These are phyloP conservation scores for Monosporascus sp. DNA, from an alignment of 2,329 filamentous ascomycete genomes.

Conservation along the genomic window DNA sequence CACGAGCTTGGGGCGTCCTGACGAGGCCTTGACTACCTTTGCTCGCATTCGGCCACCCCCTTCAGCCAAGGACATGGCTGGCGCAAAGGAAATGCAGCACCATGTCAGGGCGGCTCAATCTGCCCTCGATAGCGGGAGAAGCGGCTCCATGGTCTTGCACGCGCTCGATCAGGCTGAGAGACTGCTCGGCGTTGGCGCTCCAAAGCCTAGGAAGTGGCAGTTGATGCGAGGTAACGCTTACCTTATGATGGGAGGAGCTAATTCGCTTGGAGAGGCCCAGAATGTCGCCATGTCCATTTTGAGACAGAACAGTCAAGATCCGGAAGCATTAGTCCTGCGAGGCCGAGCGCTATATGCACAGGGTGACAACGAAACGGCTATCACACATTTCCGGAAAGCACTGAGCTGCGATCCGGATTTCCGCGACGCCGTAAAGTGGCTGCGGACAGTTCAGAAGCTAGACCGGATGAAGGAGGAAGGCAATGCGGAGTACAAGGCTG, in stretches of 20 bases:
- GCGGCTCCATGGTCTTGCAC: constrained; percentile 86
- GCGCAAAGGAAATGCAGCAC: constrained; percentile 78
- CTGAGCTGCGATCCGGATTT: constrained; percentile 88
- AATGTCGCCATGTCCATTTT: constrained; percentile 86
- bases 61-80: constrained; percentile 76
- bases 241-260: constrained; percentile 84
- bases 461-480: constrained; percentile 92
- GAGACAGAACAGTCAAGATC: constrained; percentile 81
- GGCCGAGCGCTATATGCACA: constrained; percentile 84
- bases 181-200: constrained; percentile 67
- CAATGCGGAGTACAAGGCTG: constrained; percentile 83
- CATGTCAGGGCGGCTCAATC: constrained; percentile 78
- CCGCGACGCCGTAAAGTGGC: constrained; percentile 79
- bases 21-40: constrained; percentile 81
- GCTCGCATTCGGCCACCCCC: constrained; percentile 73
- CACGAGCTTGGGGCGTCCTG: constrained; percentile 77
- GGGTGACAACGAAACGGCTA: constrained; percentile 91
- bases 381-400: constrained; percentile 87
- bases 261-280: constrained; percentile 85
- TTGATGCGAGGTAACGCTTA: constrained; percentile 88
- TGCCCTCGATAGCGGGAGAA: constrained; percentile 66
- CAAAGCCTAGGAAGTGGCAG: constrained; percentile 87
- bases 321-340: constrained; percentile 85
- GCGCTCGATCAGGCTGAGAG: constrained; percentile 87
- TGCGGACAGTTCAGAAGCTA: constrained; percentile 85